Evolutionary conservation across 2,329 filamentous ascomycete genomes (phyloP).

Genomic region (Coniochaeta prunicola): DNA sequence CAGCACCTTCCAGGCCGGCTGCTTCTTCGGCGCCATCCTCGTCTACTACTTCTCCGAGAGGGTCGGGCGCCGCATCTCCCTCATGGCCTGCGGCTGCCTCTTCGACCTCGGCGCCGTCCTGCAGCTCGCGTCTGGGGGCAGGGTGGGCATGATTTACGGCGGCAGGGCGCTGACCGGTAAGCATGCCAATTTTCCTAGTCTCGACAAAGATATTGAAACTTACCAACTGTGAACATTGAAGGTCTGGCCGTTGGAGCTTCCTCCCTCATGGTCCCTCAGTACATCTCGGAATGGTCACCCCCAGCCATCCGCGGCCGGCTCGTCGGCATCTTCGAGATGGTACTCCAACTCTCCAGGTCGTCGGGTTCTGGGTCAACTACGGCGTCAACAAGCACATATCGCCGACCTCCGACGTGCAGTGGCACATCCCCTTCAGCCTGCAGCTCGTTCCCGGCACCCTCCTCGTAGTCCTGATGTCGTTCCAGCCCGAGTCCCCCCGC

Average conservation of each 20-base stretch:
- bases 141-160: conserved; percentile 48
- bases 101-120: background rate
- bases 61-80: background rate
- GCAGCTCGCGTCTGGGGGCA: conserved; percentile 17
- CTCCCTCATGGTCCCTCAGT: conserved; percentile 40
- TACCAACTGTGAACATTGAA: no score
- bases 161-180: conserved; percentile 57
- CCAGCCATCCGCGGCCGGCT: conserved; percentile 63
- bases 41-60: background rate
- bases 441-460: conserved; percentile 31
- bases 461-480: conserved; percentile 20
- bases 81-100: background rate
- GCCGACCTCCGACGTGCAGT: conserved; percentile 21
- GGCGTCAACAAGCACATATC: conserved; percentile 6
- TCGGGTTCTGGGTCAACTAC: conserved; percentile 53
- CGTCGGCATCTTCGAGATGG: conserved; percentile 59
- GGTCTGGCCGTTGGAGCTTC: conserved; percentile 53
- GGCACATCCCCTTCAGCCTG: conserved; percentile 34
- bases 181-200: no score
- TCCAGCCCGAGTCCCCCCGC: conserved; percentile 31
- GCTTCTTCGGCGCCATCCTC: background rate
- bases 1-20: background rate
- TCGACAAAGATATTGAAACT: no score
- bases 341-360: conserved; percentile 71
- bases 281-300: conserved; percentile 64